Percentiles rank a stretch among this genome's conserved stretches.
These are phyloP conservation scores for Aegilops sharonensis DNA, from an alignment of 176 grass and related monocot genomes.

Conservation along the genomic window DNA sequence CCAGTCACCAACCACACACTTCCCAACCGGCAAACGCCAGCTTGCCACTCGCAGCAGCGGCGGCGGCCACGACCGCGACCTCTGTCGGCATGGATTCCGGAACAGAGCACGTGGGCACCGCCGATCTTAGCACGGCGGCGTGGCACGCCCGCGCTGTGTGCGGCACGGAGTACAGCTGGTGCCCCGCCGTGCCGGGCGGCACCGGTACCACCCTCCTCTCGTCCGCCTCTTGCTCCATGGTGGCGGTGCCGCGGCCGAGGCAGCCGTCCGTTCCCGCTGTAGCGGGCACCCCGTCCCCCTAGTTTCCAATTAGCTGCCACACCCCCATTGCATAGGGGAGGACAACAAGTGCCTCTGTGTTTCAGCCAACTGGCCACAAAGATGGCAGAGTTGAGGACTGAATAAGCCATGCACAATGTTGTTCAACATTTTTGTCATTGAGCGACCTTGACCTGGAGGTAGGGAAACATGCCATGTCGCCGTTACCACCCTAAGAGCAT, in stretches of 20 bases:
- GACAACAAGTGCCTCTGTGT: too few species aligned
- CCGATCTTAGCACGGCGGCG: constrained; percentile 1
- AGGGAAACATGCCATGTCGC: too few species aligned
- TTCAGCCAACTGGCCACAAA: too few species aligned
- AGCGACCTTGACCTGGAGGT: too few species aligned
- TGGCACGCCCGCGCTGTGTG: constrained; percentile 32
- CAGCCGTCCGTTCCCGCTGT: constrained; percentile 42
- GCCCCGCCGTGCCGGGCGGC: constrained; percentile 67
- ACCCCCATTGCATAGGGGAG: too few species aligned
- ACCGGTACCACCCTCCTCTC: constrained; percentile 71
- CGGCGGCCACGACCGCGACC: not conserved
- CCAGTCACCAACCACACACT: not conserved
- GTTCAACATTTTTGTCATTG: too few species aligned
- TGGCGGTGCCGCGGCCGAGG: not conserved
- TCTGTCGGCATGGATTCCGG: constrained; percentile 39
- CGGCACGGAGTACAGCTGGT: constrained; percentile 74
- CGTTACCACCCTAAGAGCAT: too few species aligned
- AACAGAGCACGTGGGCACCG: not conserved
- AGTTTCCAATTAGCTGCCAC: too few species aligned
- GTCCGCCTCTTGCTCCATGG: constrained; percentile 39
- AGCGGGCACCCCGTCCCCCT: constrained; percentile 61
- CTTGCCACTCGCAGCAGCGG: not conserved
- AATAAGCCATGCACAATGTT: too few species aligned
- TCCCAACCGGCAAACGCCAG: not conserved
- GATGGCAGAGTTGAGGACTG: too few species aligned